Evolutionary conservation across 331 rosid species (phyloP).

Genomic region (Quercus phellos): DNA sequence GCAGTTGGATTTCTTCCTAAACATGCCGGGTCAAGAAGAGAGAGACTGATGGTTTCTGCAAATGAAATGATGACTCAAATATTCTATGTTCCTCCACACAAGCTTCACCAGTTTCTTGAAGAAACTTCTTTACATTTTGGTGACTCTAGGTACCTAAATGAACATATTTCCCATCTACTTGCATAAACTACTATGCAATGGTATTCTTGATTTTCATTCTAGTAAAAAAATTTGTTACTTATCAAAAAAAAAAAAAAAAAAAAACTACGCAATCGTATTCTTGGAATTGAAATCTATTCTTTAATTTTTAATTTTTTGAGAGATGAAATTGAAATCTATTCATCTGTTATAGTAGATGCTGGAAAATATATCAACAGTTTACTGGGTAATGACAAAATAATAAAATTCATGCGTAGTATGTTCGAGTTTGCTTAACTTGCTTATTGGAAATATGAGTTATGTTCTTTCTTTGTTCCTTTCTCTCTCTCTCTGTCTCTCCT

Average conservation of each 20-base stretch:
- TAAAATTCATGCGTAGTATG: not conserved
- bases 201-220: not conserved
- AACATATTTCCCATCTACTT: not conserved
- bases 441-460: not conserved
- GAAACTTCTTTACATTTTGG: slow-evolving; percentile 66
- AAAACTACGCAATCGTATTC: too few relatives aligned
- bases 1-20: slow-evolving; percentile 85
- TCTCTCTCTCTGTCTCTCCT: not conserved
- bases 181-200: too few relatives aligned
- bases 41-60: slow-evolving; percentile 70
- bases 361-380: not conserved
- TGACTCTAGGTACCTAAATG: slow-evolving; percentile 50
- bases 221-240: too few relatives aligned
- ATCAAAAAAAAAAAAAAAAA: too few relatives aligned
- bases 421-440: not conserved
- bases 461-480: not conserved
- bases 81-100: slow-evolving; percentile 94
- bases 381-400: not conserved
- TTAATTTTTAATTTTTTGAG: too few relatives aligned
- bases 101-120: slow-evolving; percentile 73
- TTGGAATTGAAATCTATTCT: too few relatives aligned
- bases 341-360: not conserved
- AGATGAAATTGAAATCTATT: not conserved
- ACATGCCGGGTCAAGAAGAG: slow-evolving; percentile 67
- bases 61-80: slow-evolving; percentile 71